phyloP scores from a whole-genome alignment of 495 filamentous ascomycete genomes.

The Bryoglossum gracile region DNA sequence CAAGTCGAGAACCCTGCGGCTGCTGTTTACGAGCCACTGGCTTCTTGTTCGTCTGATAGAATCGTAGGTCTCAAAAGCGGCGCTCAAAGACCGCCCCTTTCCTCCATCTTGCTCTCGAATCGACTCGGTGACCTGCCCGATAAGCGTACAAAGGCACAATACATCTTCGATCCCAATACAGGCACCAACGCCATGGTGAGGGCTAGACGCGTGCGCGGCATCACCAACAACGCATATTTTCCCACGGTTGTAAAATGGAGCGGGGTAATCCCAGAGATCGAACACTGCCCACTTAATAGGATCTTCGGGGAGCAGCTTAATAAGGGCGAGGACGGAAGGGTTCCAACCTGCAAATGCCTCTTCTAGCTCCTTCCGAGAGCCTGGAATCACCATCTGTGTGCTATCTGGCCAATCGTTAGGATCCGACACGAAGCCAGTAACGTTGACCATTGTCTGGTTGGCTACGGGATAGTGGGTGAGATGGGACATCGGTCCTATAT shows the following conservation, averaged over 20 bases:
- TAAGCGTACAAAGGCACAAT: constrained; percentile 5
- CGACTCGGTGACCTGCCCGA: neutral
- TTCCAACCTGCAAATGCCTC: neutral
- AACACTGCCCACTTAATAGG: constrained; percentile 32
- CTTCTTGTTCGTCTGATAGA: neutral
- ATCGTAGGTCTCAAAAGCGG: neutral
- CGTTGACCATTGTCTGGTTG: constrained; percentile 34
- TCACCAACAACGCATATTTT: constrained; percentile 33
- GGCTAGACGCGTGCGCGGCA: constrained; percentile 37
- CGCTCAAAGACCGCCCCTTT: neutral
- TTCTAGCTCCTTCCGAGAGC: neutral
- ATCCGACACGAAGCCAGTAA: constrained; percentile 34
- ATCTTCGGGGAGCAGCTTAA: neutral
- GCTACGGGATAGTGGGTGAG: constrained; percentile 40
- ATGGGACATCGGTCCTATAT: constrained; percentile 39
- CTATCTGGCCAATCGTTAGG: neutral
- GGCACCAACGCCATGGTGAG: constrained; percentile 37
- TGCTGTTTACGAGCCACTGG: neutral
- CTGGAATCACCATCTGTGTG: neutral
- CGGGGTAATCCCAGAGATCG: constrained; percentile 30
- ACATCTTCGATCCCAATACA: constrained; percentile 20
- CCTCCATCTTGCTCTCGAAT: neutral
- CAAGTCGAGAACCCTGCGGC: neutral
- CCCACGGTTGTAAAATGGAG: constrained; percentile 26
- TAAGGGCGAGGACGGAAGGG: neutral